Conservation (phyloP, 202 grass and related monocot genomes). For the Setaria viridis region DNA sequence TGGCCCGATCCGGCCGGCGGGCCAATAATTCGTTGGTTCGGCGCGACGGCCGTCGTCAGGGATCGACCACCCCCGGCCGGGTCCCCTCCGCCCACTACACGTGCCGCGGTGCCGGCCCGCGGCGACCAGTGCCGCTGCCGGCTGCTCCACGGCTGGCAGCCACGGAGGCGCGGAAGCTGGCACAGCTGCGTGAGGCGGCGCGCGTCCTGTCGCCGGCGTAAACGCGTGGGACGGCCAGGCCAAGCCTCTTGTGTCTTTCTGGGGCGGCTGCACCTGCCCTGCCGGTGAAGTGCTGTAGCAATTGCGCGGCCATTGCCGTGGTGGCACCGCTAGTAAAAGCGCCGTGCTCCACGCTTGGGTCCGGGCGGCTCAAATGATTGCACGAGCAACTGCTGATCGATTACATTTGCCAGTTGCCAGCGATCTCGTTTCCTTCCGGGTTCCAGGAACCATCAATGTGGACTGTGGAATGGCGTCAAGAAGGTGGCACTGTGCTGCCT, state of each 20-base stretch:
- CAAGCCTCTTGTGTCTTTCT: neutral
- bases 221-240: neutral
- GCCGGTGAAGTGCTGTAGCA: neutral
- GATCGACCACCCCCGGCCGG: neutral
- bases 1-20: conserved; percentile 22
- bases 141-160: neutral
- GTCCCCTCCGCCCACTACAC: too few relatives aligned
- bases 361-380: conserved; percentile 11
- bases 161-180: neutral
- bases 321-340: neutral
- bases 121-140: neutral
- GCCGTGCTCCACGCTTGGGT: conserved; percentile 4
- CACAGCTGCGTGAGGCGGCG: neutral
- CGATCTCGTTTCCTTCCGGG: neutral
- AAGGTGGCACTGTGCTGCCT: neutral
- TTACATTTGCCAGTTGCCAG: neutral
- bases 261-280: neutral
- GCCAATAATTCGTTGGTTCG: conserved; percentile 2
- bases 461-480: neutral
- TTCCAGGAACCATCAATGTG: conserved; percentile 1
- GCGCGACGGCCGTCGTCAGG: neutral
- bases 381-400: neutral
- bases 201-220: neutral
- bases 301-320: too few relatives aligned
- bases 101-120: neutral